Conservation (phyloP, 495 filamentous ascomycete species). For the Clohesyomyces aquaticus region DNA sequence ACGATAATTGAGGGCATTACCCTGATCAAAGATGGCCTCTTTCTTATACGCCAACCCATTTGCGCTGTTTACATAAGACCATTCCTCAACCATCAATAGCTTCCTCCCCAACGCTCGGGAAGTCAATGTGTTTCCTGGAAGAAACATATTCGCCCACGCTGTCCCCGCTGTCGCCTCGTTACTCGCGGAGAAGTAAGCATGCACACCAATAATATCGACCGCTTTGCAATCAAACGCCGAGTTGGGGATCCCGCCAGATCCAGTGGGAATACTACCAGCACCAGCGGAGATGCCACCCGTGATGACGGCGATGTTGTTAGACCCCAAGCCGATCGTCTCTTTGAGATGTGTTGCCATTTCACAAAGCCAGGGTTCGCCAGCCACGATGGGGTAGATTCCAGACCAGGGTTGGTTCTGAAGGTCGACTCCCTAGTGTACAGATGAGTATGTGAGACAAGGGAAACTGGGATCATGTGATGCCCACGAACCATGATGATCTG, state of each 20-base stretch:
- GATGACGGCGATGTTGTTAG: constrained; percentile 38
- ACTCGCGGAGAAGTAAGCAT: constrained; percentile 28
- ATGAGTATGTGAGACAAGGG: neutral
- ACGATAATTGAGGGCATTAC: constrained; percentile 37
- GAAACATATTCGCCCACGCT: constrained; percentile 34
- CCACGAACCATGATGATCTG: constrained; percentile 35
- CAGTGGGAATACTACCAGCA: constrained; percentile 11
- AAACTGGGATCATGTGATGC: constrained; percentile 4
- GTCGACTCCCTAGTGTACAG: constrained; percentile 32
- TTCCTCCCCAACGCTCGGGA: constrained; percentile 30
- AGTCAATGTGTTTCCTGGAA: constrained; percentile 36
- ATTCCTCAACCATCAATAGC: constrained; percentile 35
- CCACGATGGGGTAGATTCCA: constrained; percentile 33
- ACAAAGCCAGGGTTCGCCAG: constrained; percentile 37
- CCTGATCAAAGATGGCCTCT: constrained; percentile 34
- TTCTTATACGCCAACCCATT: constrained; percentile 26
- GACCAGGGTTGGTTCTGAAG: constrained; percentile 39
- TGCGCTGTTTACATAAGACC: constrained; percentile 20
- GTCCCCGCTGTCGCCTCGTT: constrained; percentile 33
- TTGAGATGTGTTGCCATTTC: constrained; percentile 38
- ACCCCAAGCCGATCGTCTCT: constrained; percentile 28
- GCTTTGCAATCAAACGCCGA: constrained; percentile 33
- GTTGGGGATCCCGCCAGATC: constrained; percentile 32
- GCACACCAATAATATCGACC: constrained; percentile 39
- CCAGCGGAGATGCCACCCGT: constrained; percentile 38